phyloP scores from a whole-genome alignment of 768 basidiomycete genomes.

The Mycena leptocephala region DNA sequence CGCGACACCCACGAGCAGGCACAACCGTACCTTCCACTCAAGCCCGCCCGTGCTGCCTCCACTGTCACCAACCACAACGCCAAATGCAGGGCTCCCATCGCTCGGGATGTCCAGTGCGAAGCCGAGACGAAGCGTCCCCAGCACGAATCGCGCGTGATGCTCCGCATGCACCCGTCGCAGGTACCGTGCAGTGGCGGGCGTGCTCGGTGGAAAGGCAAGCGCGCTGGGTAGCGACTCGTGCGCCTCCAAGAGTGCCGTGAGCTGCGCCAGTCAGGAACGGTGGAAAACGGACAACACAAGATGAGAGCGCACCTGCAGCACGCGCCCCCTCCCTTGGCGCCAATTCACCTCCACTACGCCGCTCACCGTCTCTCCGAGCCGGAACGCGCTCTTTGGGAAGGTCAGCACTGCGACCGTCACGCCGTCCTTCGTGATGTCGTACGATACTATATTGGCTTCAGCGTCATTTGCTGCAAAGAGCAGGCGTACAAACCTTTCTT shows the following conservation, averaged over 20 bases:
- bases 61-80: slow-evolving; percentile 67
- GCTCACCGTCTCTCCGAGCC: slow-evolving; percentile 93
- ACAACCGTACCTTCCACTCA: slow-evolving; percentile 91
- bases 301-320: slow-evolving; percentile 80
- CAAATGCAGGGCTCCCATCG: slow-evolving; percentile 92
- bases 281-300: not conserved
- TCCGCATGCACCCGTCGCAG: slow-evolving; percentile 89
- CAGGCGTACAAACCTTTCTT: slow-evolving; percentile 78
- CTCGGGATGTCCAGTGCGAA: slow-evolving; percentile 95
- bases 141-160: slow-evolving; percentile 83
- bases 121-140: slow-evolving; percentile 82
- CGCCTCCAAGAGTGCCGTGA: slow-evolving; percentile 92
- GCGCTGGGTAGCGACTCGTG: slow-evolving; percentile 86
- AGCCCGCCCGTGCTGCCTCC: slow-evolving; percentile 75
- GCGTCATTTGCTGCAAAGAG: not conserved
- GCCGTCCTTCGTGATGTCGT: slow-evolving; percentile 96
- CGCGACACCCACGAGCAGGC: slow-evolving; percentile 87
- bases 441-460: slow-evolving; percentile 74
- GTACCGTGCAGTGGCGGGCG: slow-evolving; percentile 55
- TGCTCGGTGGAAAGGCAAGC: slow-evolving; percentile 63
- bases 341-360: slow-evolving; percentile 93
- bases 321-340: slow-evolving; percentile 76
- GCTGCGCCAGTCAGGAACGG: slow-evolving; percentile 56
- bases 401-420: slow-evolving; percentile 92
- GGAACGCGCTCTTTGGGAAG: slow-evolving; percentile 91